phyloP scores from a whole-genome alignment of 192 early-diverging fungal genomes.

The Linnemannia exigua region DNA sequence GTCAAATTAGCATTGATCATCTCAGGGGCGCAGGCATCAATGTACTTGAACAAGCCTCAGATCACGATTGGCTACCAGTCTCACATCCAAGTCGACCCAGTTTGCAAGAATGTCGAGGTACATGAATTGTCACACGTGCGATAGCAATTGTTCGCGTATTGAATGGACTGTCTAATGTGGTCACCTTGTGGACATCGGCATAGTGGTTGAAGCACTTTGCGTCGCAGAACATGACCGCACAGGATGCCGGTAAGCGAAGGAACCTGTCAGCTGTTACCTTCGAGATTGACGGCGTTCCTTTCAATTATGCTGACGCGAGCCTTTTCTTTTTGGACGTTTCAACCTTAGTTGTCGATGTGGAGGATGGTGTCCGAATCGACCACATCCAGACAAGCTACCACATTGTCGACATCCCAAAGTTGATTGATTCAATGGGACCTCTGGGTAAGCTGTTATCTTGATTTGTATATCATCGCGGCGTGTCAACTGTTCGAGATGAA shows the following conservation, averaged over 20 bases:
- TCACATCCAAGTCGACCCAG: conserved; percentile 40
- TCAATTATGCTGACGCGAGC: not conserved
- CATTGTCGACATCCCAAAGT: conserved; percentile 21
- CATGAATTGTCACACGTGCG: not conserved
- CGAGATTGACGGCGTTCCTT: not conserved
- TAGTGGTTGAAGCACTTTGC: conserved; percentile 50
- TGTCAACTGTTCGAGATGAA: too few species aligned
- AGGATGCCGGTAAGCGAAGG: not conserved
- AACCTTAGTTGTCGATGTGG: not conserved
- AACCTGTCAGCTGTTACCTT: not conserved
- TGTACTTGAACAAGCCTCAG: conserved; percentile 34
- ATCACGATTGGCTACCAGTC: conserved; percentile 35
- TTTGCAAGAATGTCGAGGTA: conserved; percentile 52
- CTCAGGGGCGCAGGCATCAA: conserved; percentile 26
- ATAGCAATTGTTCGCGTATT: not conserved
- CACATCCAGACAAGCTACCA: conserved; percentile 22
- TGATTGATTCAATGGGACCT: not conserved
- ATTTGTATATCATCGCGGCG: too few species aligned
- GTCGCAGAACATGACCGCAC: not conserved
- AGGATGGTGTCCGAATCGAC: conserved; percentile 4
- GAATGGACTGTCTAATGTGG: not conserved
- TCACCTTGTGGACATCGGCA: not conserved
- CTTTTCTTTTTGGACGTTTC: not conserved
- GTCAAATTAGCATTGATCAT: conserved; percentile 26
- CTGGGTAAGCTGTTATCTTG: not conserved